A percentile compares a stretch with the other conserved stretches of the same genome.
Conservation (phyloP, 176 grass and related monocot species). For the Leersia perrieri region DNA sequence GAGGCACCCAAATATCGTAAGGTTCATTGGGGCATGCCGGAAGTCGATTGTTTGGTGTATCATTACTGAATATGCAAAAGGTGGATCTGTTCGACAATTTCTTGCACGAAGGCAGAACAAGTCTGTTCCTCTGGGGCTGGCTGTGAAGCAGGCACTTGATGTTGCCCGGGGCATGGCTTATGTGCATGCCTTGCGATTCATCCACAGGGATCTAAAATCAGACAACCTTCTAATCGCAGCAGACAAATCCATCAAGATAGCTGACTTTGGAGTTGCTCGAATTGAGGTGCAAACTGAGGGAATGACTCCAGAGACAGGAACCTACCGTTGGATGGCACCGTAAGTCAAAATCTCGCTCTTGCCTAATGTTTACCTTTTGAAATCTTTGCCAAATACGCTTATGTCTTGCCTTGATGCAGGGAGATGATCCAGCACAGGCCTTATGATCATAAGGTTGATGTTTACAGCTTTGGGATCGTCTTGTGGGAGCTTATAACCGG, state of each 20-base stretch:
- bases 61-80: slow-evolving; percentile 80
- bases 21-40: slow-evolving; percentile 70
- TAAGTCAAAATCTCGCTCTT: slow-evolving; percentile 40
- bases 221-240: slow-evolving; percentile 71
- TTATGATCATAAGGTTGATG: slow-evolving; percentile 73
- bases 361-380: not conserved
- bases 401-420: slow-evolving; percentile 27
- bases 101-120: slow-evolving; percentile 61
- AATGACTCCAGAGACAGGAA: slow-evolving; percentile 79
- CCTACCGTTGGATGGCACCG: slow-evolving; percentile 90
- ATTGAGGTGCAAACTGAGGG: slow-evolving; percentile 77
- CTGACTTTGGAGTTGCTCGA: slow-evolving; percentile 80
- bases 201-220: slow-evolving; percentile 80
- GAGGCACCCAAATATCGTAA: slow-evolving; percentile 67
- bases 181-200: slow-evolving; percentile 57
- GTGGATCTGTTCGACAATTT: slow-evolving; percentile 66
- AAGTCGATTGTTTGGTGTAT: slow-evolving; percentile 77
- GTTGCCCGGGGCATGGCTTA: slow-evolving; percentile 70
- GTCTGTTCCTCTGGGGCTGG: slow-evolving; percentile 57
- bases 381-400: not conserved
- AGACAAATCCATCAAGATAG: slow-evolving; percentile 85
- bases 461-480: slow-evolving; percentile 83
- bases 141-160: slow-evolving; percentile 66
- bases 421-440: slow-evolving; percentile 93
- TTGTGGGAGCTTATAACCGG: slow-evolving; percentile 76